Evolutionary conservation across 192 early-diverging fungal genomes (phyloP).

Genomic region (Neocallimastix lanati): DNA sequence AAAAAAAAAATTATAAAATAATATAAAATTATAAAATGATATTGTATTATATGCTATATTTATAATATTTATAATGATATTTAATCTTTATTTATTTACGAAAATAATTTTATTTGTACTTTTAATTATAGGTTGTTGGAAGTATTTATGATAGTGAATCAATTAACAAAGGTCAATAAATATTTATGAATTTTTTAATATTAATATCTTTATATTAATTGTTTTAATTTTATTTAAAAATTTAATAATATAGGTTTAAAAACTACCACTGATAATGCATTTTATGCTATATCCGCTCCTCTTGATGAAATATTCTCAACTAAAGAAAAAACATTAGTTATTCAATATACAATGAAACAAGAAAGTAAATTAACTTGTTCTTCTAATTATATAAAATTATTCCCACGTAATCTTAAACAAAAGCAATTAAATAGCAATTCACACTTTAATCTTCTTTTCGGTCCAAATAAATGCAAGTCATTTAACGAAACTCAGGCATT

Average conservation of each 20-base stretch:
- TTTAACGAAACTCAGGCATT: constrained; percentile 16
- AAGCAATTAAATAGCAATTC: constrained; percentile 65
- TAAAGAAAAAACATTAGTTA: constrained; percentile 62
- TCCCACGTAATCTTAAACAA: constrained; percentile 57
- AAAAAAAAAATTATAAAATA: too few species aligned
- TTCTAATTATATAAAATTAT: constrained; percentile 76
- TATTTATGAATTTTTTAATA: too few species aligned
- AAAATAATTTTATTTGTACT: too few species aligned
- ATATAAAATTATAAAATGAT: too few species aligned
- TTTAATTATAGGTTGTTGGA: too few species aligned
- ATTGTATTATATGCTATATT: too few species aligned
- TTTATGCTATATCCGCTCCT: constrained; percentile 68
- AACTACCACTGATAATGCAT: constrained; percentile 59
- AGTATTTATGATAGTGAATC: too few species aligned
- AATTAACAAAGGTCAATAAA: too few species aligned
- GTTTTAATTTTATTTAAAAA: too few species aligned
- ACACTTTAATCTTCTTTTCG: constrained; percentile 17
- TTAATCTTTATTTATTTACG: too few species aligned
- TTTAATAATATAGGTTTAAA: constrained; percentile 27
- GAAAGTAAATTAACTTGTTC: constrained; percentile 68
- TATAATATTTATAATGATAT: too few species aligned
- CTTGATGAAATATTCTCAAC: constrained; percentile 57
- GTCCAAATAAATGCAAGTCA: constrained; percentile 28
- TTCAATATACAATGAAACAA: constrained; percentile 84
- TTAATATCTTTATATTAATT: too few species aligned